Conservation (phyloP, 139 green algal species). For the Coelastrella sp. region DNA sequence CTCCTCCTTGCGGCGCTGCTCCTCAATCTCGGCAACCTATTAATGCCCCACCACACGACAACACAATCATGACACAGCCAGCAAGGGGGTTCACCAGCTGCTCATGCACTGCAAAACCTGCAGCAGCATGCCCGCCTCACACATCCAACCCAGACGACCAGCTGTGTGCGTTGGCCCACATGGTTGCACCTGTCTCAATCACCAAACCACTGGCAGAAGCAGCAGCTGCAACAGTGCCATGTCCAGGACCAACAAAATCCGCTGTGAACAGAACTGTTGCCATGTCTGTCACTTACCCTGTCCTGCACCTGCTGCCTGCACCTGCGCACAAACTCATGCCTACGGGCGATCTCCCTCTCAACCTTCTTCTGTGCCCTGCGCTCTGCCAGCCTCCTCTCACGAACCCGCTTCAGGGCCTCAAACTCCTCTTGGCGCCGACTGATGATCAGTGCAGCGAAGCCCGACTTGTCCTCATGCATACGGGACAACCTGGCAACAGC, state of each 20-base stretch:
- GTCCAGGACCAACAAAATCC: too few relatives aligned
- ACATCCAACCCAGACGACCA: too few relatives aligned
- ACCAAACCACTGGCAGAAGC: too few relatives aligned
- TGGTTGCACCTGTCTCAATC: too few relatives aligned
- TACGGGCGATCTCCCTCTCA: slow-evolving; percentile 80
- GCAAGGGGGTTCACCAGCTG: neutral
- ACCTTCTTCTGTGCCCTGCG: slow-evolving; percentile 51
- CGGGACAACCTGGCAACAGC: slow-evolving; percentile 44
- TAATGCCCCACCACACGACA: neutral
- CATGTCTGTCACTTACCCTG: slow-evolving; percentile 5
- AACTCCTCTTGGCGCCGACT: slow-evolving; percentile 92
- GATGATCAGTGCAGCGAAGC: slow-evolving; percentile 73
- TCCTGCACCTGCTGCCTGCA: slow-evolving; percentile 75
- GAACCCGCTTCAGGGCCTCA: slow-evolving; percentile 62
- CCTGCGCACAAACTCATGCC: slow-evolving; percentile 82
- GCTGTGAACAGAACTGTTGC: too few relatives aligned
- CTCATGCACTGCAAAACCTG: neutral
- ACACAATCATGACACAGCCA: neutral
- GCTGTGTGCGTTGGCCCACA: too few relatives aligned
- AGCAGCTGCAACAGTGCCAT: too few relatives aligned
- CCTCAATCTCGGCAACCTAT: slow-evolving; percentile 46
- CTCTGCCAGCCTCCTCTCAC: slow-evolving; percentile 69
- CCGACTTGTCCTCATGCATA: slow-evolving; percentile 63
- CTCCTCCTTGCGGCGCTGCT: slow-evolving; percentile 49
- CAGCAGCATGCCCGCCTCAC: neutral